phyloP scores from a whole-genome alignment of 257 asterid species.

The Leonotis leonurus region DNA sequence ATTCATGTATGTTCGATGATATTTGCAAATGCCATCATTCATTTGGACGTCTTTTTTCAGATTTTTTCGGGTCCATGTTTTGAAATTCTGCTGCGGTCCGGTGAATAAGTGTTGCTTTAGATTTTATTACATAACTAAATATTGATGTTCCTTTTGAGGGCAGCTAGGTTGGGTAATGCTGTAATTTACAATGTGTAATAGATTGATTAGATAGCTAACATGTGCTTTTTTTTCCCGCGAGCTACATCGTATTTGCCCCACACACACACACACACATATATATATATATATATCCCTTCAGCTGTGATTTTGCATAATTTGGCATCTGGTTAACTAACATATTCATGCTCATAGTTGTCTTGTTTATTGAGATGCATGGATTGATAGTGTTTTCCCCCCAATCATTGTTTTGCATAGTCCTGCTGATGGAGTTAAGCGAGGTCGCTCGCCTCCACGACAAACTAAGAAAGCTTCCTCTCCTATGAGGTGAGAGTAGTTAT shows the following conservation, averaged over 20 bases:
- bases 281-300: not conserved
- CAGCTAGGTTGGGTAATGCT: not conserved
- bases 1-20: not conserved
- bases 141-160: not conserved
- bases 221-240: not conserved
- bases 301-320: not conserved
- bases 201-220: not conserved
- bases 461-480: conserved; percentile 78
- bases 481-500: conserved; percentile 51
- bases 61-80: not conserved
- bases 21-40: not conserved
- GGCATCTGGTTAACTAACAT: not conserved
- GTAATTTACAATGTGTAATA: too few relatives aligned
- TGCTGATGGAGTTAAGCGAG: conserved; percentile 66
- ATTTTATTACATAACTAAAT: not conserved
- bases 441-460: conserved; percentile 74
- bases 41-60: not conserved
- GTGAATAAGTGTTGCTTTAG: not conserved
- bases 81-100: not conserved
- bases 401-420: conserved; percentile 41
- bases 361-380: not conserved
- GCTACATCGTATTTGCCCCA: not conserved
- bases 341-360: not conserved
- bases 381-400: not conserved
- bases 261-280: too few relatives aligned